Percentiles rank a stretch among this genome's conserved stretches.
Evolutionary conservation across 306 rosid species (phyloP).

Genomic region (Spatholobus suberectus): DNA sequence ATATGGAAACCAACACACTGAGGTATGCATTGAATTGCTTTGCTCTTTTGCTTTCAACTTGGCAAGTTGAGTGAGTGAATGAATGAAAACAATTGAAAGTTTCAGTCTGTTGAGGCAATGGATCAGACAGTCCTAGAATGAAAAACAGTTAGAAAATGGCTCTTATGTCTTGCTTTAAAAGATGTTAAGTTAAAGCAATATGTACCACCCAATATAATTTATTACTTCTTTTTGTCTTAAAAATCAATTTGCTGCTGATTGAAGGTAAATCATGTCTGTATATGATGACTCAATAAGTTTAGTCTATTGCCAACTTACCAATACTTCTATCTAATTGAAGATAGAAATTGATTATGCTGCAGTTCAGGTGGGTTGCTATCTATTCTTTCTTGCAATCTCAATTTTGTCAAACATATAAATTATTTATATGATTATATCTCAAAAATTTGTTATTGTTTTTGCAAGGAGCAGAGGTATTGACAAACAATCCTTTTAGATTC

Average conservation of each 20-base stretch:
- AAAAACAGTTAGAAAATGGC: too few species aligned
- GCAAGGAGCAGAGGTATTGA: too few species aligned
- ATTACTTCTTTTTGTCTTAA: not conserved
- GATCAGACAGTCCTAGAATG: slow-evolving; percentile 89
- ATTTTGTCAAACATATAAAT: slow-evolving; percentile 84
- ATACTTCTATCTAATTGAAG: slow-evolving; percentile 34
- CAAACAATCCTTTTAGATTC: too few species aligned
- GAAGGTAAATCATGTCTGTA: not conserved
- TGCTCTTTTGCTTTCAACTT: slow-evolving; percentile 7
- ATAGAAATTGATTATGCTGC: slow-evolving; percentile 47
- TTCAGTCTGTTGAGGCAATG: slow-evolving; percentile 86
- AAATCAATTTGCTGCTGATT: not conserved
- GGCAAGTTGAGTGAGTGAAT: slow-evolving; percentile 20
- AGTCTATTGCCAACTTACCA: slow-evolving; percentile 22
- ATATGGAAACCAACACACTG: slow-evolving; percentile 68
- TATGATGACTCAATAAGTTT: slow-evolving; percentile 13
- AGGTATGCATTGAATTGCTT: slow-evolving; percentile 55
- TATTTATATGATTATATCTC: too few species aligned
- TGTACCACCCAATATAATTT: not conserved
- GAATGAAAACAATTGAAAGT: slow-evolving; percentile 19
- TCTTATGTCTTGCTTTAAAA: slow-evolving; percentile 11
- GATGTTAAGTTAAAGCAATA: not conserved
- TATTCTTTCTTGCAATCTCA: slow-evolving; percentile 83
- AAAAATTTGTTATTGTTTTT: too few species aligned
- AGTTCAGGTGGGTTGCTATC: slow-evolving; percentile 95